Evolutionary conservation across 495 filamentous ascomycete species (phyloP), one percentile per base, ranked within the genome.

Genomic region (Glonium stellatum): DNA sequence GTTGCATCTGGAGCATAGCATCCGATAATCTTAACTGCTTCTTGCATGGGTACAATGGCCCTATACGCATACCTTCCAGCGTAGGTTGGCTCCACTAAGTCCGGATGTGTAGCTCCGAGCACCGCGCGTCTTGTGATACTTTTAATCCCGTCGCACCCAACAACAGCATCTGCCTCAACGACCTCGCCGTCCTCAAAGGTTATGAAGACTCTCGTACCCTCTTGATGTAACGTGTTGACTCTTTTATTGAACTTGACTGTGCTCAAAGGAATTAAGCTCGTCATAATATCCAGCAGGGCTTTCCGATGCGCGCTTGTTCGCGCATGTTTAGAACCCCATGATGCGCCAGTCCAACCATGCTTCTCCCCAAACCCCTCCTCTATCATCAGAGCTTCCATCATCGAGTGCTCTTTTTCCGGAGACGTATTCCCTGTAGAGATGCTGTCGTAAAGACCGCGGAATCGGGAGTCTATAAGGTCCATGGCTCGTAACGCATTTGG

Each of bases 361-460:
- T 52, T 57, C 52, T 59, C 37, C 5, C 61, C 61, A 11, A 64
- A 39, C 6, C 61, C 61, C 23, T 64, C 61, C 22, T 60, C 56
- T 37, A 64, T 47, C 5, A 46, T 41, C 61, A 64, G 55, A 18
- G 61, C 61, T 44, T 63, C 60, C 62, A 65, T 65, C 51, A 65
- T 61, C 0, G 58, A 34, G 25, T 60, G 51, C 19, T 37, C 48
- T 25, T 65, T 65, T 46, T 65, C 62, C 1, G 52, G 58, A 19
- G 25, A 42, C 11, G 47, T 19, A 34, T 65, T 65, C 3, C 57
- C 58, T 1, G 57, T 65, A 9, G 57, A 58, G 50, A 58, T 58
- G 1, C 46, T n/a, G 50, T 57, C 55, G 25, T 61, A 65, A 21
- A 46, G 5, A 19, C 59, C 58, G 23, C 54, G 46, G 44, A 65